Percentiles rank a stretch among this genome's conserved stretches.
Evolutionary conservation across 441 rosid genomes (phyloP).

Genomic region (Isatis lusitanica): DNA sequence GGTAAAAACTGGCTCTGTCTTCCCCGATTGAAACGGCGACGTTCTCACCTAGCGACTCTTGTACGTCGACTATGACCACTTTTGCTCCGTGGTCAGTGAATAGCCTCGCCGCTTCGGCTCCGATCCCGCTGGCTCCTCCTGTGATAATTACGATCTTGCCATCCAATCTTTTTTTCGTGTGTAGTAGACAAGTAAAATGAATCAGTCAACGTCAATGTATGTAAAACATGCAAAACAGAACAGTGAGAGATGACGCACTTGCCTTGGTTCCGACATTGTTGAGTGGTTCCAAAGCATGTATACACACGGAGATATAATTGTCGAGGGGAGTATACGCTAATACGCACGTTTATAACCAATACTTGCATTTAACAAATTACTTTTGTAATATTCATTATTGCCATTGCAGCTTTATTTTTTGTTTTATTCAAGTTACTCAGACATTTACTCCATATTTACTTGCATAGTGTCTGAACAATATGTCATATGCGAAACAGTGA

Average conservation of each 20-base stretch:
- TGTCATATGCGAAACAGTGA: too few species aligned
- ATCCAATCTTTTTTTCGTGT: conserved; percentile 3
- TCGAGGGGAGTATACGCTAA: background rate
- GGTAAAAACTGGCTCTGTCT: conserved; percentile 15
- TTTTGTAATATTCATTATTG: background rate
- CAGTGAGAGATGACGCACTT: conserved; percentile 3
- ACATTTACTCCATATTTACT: too few species aligned
- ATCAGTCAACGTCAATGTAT: background rate
- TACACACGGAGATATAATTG: background rate
- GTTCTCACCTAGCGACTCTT: conserved; percentile 34
- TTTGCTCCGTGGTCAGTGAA: conserved; percentile 44
- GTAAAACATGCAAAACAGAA: background rate
- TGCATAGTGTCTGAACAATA: too few species aligned
- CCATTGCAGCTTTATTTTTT: background rate
- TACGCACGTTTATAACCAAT: background rate
- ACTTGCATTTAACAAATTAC: background rate
- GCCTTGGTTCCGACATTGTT: conserved; percentile 30
- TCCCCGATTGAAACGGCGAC: conserved; percentile 24
- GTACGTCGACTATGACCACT: conserved; percentile 39
- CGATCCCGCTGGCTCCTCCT: conserved; percentile 47
- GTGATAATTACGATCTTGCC: conserved; percentile 46
- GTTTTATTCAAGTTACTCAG: background rate
- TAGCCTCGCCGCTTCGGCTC: conserved; percentile 39
- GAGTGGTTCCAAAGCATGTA: background rate
- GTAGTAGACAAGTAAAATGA: background rate